Evolutionary conservation across 192 early-diverging fungal genomes (phyloP), one percentile per base, ranked within the genome.

Genomic region (Coemansia asiatica): DNA sequence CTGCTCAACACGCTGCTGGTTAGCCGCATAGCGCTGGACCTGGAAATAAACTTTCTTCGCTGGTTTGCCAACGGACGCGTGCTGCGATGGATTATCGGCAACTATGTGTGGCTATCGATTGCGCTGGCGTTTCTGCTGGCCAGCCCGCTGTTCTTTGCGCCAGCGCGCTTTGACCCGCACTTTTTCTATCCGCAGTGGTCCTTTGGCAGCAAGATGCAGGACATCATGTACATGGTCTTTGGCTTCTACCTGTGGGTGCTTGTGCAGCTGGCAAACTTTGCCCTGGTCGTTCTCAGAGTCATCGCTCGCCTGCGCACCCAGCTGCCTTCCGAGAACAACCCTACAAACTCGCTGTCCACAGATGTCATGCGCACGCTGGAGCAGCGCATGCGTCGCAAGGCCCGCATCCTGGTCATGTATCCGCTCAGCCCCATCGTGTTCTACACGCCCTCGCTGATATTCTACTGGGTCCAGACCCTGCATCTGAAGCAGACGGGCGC

Each of bases 361-460:
- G 67, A 63, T 21, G 64, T 73, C 23, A 79, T 79, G 76, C 76
- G 71, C 58, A 63, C 60, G 6, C 44, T 79, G 21, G 76, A 79
- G 56, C 71, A 73, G n/a, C 63, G 66, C 38, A 79, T 79, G 76
- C 63, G 67, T 8, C 57, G 76, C 16, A 79, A 79, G 61, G 76
- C 76, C 12, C 71, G 76, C 12, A 70, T 73, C 0, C 53, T 79
- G 28, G 48, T 73, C 16, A 48, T 79, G 23, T 79, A 79, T 46
- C 76, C 76, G 27, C 76, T 79, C 38, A 79, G 76, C 60, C 71
- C 76, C 0, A 69, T 79, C 19, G 26, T 79, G 19, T 79, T 79
- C 31, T 73, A 69, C 64, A 63, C 44, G 15, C 76, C 76, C 0
- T 25, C 68, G 1, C 57, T 79, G 44, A 54, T 67, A 9, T 69